Conservation (phyloP, 257 asterid genomes). For the Solanum arcanum region DNA sequence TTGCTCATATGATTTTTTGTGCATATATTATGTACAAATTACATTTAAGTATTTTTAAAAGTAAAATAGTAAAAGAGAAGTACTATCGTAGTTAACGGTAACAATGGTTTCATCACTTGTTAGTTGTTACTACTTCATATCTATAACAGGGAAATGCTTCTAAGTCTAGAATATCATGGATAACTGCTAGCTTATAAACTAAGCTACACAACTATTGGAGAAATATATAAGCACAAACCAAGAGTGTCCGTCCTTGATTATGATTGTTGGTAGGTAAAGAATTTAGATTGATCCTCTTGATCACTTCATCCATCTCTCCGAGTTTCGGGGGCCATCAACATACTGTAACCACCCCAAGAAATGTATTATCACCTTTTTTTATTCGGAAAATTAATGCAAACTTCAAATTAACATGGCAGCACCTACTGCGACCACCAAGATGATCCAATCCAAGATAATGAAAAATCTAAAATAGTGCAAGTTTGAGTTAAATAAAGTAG, state of each 20-base stretch:
- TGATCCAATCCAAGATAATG: conserved; percentile 97
- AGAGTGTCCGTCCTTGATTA: conserved; percentile 57
- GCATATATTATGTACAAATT: no score
- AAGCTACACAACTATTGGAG: background rate
- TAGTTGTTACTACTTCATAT: background rate
- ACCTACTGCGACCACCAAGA: conserved; percentile 87
- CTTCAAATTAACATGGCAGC: background rate
- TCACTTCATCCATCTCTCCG: conserved; percentile 75
- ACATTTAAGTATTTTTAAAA: background rate
- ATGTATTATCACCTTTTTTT: background rate
- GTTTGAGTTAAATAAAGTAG: conserved; percentile 8
- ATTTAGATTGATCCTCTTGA: conserved; percentile 49
- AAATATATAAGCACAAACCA: conserved; percentile 85
- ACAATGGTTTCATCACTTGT: background rate
- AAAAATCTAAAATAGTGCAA: conserved; percentile 54
- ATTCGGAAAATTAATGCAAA: background rate
- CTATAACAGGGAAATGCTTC: background rate
- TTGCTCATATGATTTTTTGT: background rate
- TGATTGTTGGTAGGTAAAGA: conserved; percentile 21
- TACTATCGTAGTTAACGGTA: background rate
- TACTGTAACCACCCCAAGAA: conserved; percentile 21
- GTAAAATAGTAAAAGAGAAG: background rate
- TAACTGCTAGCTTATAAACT: conserved; percentile 24
- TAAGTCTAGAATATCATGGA: conserved; percentile 24
- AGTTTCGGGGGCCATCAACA: conserved; percentile 70